Base-by-base conservation (phyloP, 1,139 yeast genomes). In the Blastobotrys malaysiensis region DNA sequence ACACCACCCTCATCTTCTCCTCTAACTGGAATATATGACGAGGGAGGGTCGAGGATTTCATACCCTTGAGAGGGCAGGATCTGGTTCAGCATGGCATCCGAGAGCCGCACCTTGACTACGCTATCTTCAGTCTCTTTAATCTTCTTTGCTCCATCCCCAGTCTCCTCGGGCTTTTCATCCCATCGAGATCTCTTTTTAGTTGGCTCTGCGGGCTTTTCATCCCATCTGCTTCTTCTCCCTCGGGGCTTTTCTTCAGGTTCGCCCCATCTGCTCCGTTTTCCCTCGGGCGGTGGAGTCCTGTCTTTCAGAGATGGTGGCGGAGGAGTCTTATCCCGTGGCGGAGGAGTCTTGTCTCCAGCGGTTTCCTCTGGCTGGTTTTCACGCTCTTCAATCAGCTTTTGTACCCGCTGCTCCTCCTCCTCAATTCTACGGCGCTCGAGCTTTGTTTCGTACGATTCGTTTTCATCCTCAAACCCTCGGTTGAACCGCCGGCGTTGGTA, bases 41-140 rank as follows among this genome's bases (percentile, higher is more conserved):
- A 67, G 0, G 90, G 88, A 0, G 78, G 77, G 1, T 70, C 65
- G 0, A 80, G 71, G 45, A 76, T 71, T 43, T 67, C 70, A 60
- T 79, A 84, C 0, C 86, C 87, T 9, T 65, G 69, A 1, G 68
- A 59, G 0, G 89, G 90, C 39, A 85, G 69, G 6, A 84, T 65
- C 53, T 72, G 69, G 56, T 82, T 79, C 13, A 84, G 69, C 21
- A 77, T 72, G 24, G 73, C 79, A 57, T 79, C 79, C 0, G 83
- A 75, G 27, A 31, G 14, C 39, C 39, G 39, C 39, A 31, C 39
- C 11, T 31, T 31, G 5, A 31, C 39, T 3, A 11, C 39, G 4
- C 5, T 31, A 2, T 31, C 39, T 3, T 31, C 39, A 22, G 7
- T 22, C 16, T 31, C 11, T n/a, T 31, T 31, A 7, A 3, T 16